Base-by-base conservation (phyloP, 1,139 yeast species). In the Geotrichum australiense region DNA sequence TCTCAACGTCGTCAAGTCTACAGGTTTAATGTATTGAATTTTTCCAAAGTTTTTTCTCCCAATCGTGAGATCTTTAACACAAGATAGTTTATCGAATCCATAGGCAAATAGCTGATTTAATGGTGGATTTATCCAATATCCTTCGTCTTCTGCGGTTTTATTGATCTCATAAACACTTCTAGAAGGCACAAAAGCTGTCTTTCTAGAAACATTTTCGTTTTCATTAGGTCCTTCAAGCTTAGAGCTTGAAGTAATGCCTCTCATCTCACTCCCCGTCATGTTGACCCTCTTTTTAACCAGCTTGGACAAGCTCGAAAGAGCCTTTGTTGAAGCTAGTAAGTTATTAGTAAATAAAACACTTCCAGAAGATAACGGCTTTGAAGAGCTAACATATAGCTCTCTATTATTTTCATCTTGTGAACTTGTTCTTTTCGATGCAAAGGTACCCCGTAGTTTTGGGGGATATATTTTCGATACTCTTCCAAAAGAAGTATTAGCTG, bases 51-150 rank as follows among this genome's bases (percentile, higher is more conserved):
- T 80, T 44, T 69, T 71, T 48, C 95, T 75, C 1, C 96, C 96
- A 49, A 83, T 72, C 7, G 81, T 74, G 53, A 87, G 81, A 50
- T 80, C 74, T 10, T 78, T 74, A 12, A 87, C 78, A 20, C 66
- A 65, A 0, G 75, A 51, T 15, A 87, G 69, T 47, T 80, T 75
- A 31, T 71, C 68, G 3, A 62, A 53, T 0, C 82, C 57, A 51
- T 76, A 57, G 7, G 63, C 52, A 1, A 70, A 57, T 5, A 87
- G 66, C 24, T 74, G 77, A 2, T 67, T 67, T 11, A 84, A 65
- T 0, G 83, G 62, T 1, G 96, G 96, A 1, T 79, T 70, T 46
- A 86, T 77, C 93, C 95, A 87, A 59, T 87, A 87, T 2, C 78
- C 87, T 26, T 69, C 69, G 16, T 57, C 56, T 14, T 56, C 45